phyloP scores from a whole-genome alignment of 495 filamentous ascomycete species.

The Poronia punctata region DNA sequence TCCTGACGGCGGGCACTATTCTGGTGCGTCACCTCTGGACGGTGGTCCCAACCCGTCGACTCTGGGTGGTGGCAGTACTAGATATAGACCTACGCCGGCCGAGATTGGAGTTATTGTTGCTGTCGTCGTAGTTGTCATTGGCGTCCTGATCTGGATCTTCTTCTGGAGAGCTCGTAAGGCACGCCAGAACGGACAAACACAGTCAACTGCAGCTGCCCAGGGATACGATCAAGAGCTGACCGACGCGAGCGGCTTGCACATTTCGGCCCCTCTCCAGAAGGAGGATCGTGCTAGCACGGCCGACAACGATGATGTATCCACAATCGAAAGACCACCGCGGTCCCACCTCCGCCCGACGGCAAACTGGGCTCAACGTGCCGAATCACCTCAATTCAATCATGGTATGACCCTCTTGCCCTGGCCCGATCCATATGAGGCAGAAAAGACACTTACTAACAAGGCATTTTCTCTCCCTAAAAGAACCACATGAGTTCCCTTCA shows the following conservation, averaged over 20 bases:
- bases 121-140: conserved; percentile 14
- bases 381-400: background rate
- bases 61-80: conserved; percentile 10
- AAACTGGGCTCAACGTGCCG: conserved; percentile 13
- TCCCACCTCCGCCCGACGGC: background rate
- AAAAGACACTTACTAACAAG: too few species aligned
- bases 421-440: background rate
- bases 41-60: conserved; percentile 15
- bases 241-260: background rate
- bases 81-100: conserved; percentile 15
- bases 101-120: conserved; percentile 24
- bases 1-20: conserved; percentile 15
- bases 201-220: conserved; percentile 1
- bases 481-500: too few species aligned
- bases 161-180: conserved; percentile 22
- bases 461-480: too few species aligned
- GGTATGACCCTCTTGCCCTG: conserved; percentile 10
- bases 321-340: conserved; percentile 11
- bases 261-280: conserved; percentile 13
- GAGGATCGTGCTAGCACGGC: conserved; percentile 8
- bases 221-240: conserved; percentile 7
- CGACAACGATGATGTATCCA: conserved; percentile 18
- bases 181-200: conserved; percentile 7
- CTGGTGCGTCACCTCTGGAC: conserved; percentile 20
- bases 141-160: conserved; percentile 19